A percentile compares a stretch with the other conserved stretches of the same genome.
Conservation (phyloP, 768 basidiomycete genomes). For the Pleurotus sapidus region DNA sequence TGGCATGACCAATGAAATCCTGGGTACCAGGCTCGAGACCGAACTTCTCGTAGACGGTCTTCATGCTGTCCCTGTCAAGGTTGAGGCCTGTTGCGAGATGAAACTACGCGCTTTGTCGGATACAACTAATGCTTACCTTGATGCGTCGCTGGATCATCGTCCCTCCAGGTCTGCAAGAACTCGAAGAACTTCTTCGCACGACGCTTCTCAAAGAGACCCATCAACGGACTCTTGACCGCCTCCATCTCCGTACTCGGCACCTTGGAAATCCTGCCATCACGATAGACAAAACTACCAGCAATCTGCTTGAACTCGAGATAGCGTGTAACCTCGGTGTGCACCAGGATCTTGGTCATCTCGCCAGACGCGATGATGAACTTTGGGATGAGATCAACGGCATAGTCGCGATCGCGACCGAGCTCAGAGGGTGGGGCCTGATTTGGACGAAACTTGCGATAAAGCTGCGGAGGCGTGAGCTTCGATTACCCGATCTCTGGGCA, state of each 20-base stretch:
- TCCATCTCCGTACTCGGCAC: slow-evolving; percentile 98
- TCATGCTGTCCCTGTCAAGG: slow-evolving; percentile 91
- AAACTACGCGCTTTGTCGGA: neutral
- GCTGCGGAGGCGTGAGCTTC: slow-evolving; percentile 40
- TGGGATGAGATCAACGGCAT: slow-evolving; percentile 95
- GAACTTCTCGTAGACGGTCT: slow-evolving; percentile 93
- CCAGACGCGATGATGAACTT: slow-evolving; percentile 99
- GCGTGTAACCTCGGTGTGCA: slow-evolving; percentile 97
- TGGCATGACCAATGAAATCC: slow-evolving; percentile 98
- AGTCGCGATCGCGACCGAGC: slow-evolving; percentile 96
- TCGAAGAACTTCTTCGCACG: slow-evolving; percentile 98
- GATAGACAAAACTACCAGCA: slow-evolving; percentile 96
- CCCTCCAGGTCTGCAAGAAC: slow-evolving; percentile 94
- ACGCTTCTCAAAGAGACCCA: slow-evolving; percentile 99
- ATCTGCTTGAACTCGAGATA: slow-evolving; percentile 99
- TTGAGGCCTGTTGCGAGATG: slow-evolving; percentile 59
- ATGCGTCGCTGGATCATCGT: slow-evolving; percentile 93
- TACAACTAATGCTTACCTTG: slow-evolving; percentile 56
- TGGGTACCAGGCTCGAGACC: slow-evolving; percentile 96
- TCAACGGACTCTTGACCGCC: slow-evolving; percentile 90
- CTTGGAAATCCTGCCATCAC: slow-evolving; percentile 95
- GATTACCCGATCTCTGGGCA: slow-evolving; percentile 10
- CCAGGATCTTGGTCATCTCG: slow-evolving; percentile 95
- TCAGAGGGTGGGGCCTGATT: slow-evolving; percentile 73
- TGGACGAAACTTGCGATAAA: slow-evolving; percentile 93